phyloP scores from a whole-genome alignment of 2,329 filamentous ascomycete species.

The Tolypocladium album region DNA sequence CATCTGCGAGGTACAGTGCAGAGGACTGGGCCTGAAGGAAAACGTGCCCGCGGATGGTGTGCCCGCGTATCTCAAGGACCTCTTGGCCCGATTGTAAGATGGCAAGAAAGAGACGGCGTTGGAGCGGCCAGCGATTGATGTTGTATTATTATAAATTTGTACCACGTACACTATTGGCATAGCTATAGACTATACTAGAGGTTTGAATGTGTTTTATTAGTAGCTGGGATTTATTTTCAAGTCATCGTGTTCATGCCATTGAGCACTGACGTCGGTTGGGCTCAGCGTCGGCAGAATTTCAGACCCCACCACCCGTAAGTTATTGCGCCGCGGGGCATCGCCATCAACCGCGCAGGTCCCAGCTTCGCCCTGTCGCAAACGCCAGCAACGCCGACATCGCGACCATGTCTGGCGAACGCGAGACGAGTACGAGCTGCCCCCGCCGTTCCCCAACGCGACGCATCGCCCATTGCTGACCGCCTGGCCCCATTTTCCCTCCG shows the following conservation, averaged over 20 bases:
- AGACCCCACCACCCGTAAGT: background rate
- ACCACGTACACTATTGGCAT: background rate
- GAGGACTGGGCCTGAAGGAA: conserved; percentile 51
- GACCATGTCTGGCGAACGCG: conserved; percentile 22
- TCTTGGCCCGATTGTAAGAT: conserved; percentile 38
- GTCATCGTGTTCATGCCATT: background rate
- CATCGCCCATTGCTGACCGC: background rate
- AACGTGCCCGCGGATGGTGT: conserved; percentile 37
- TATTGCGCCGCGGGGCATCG: background rate
- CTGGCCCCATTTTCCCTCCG: background rate
- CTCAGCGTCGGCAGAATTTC: background rate
- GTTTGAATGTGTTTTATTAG: background rate
- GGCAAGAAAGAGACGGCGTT: background rate
- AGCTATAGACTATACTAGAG: background rate
- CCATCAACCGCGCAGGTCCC: background rate
- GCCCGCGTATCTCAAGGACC: conserved; percentile 31
- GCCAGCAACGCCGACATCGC: background rate
- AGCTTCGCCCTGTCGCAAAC: background rate
- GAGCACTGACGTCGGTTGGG: background rate
- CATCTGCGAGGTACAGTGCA: conserved; percentile 70
- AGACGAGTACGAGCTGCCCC: conserved; percentile 14
- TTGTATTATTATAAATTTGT: background rate
- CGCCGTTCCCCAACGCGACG: background rate
- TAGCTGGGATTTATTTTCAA: background rate
- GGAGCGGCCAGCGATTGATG: background rate